Percentiles rank a stretch among this genome's conserved stretches.
Conservation (phyloP, 257 asterid species). For the Nemophila menziesii region DNA sequence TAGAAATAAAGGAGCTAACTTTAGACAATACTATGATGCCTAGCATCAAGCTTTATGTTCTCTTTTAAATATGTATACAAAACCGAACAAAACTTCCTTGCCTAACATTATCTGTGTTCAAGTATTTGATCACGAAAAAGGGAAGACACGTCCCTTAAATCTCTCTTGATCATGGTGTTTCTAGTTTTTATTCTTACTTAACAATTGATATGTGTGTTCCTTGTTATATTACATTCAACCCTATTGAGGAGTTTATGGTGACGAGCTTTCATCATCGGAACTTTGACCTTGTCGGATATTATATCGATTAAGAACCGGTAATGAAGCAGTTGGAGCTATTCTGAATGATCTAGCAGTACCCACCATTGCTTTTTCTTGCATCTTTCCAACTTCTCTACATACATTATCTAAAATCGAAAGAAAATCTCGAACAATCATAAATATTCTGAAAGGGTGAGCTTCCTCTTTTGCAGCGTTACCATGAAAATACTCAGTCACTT, state of each 20-base stretch:
- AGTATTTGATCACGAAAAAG: neutral
- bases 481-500: slow-evolving; percentile 80
- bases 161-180: neutral
- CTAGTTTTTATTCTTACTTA: too few relatives aligned
- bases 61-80: slow-evolving; percentile 27
- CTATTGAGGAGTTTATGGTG: slow-evolving; percentile 11
- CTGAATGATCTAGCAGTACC: slow-evolving; percentile 79
- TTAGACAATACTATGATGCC: slow-evolving; percentile 11
- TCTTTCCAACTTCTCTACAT: slow-evolving; percentile 75
- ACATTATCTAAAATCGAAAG: slow-evolving; percentile 66
- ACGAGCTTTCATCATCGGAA: slow-evolving; percentile 44
- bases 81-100: slow-evolving; percentile 21
- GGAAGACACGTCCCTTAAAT: neutral
- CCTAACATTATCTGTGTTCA: slow-evolving; percentile 23
- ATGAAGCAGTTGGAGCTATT: slow-evolving; percentile 47
- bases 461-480: slow-evolving; percentile 92
- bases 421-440: slow-evolving; percentile 80
- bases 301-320: slow-evolving; percentile 66
- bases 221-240: neutral
- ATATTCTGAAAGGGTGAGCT: slow-evolving; percentile 86
- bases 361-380: slow-evolving; percentile 59
- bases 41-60: slow-evolving; percentile 17
- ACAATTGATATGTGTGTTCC: neutral
- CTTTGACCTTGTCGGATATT: slow-evolving; percentile 24
- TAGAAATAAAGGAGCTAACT: neutral